Percentiles rank a stretch among this genome's conserved stretches.
These are phyloP conservation scores for Salix suchowensis DNA, from an alignment of 345 rosid genomes.

Conservation along the genomic window DNA sequence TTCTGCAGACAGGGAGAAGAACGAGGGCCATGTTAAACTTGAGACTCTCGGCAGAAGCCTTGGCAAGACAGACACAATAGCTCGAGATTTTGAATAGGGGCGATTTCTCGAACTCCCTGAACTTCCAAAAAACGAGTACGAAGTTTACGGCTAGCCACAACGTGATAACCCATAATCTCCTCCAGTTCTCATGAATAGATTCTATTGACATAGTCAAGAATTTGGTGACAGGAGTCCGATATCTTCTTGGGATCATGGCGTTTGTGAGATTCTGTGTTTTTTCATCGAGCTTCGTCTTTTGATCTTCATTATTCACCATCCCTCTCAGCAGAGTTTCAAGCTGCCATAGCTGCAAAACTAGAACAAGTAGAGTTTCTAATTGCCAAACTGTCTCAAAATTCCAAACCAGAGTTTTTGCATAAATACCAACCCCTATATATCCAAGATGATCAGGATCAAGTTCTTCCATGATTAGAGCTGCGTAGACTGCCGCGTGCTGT, in stretches of 20 bases:
- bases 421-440: constrained; percentile 65
- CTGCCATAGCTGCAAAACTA: constrained; percentile 74
- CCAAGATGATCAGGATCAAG: constrained; percentile 91
- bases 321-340: constrained; percentile 72
- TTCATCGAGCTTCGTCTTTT: constrained; percentile 18
- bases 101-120: constrained; percentile 21
- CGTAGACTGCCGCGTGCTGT: constrained; percentile 60
- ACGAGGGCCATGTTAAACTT: constrained; percentile 90
- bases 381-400: neutral
- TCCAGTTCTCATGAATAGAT: constrained; percentile 53
- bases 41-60: constrained; percentile 81
- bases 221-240: constrained; percentile 59
- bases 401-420: neutral
- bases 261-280: constrained; percentile 48
- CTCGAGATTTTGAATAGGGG: constrained; percentile 64
- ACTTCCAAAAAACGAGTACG: constrained; percentile 59
- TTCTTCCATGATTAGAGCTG: constrained; percentile 93
- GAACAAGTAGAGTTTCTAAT: neutral
- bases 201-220: constrained; percentile 41
- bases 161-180: constrained; percentile 53
- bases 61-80: constrained; percentile 70
- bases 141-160: constrained; percentile 46
- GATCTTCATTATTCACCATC: constrained; percentile 53
- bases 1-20: constrained; percentile 74
- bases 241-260: constrained; percentile 76